Evolutionary conservation across 2,329 filamentous ascomycete genomes (phyloP).

Genomic region (Plectosphaerella sp.): DNA sequence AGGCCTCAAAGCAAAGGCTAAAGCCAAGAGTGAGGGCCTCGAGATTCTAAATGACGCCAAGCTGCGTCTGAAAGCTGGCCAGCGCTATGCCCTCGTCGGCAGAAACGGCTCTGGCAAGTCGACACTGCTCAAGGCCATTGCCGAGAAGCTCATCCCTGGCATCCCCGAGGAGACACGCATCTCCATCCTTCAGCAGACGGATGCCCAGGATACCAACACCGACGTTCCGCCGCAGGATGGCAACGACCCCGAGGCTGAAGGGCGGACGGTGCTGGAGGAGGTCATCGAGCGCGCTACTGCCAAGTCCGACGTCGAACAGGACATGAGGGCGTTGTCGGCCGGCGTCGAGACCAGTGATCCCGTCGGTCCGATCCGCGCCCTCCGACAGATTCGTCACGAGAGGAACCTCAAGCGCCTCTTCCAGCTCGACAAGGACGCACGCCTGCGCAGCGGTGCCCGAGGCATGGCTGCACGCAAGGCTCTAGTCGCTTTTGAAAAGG

Average conservation of each 20-base stretch:
- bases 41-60: slow-evolving; percentile 70
- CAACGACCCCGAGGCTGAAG: slow-evolving; percentile 2
- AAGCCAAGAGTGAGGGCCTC: slow-evolving; percentile 39
- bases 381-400: slow-evolving; percentile 59
- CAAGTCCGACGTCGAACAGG: slow-evolving; percentile 51
- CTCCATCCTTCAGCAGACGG: slow-evolving; percentile 66
- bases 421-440: slow-evolving; percentile 67
- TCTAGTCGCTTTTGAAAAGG: slow-evolving; percentile 64
- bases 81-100: slow-evolving; percentile 73
- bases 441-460: slow-evolving; percentile 68
- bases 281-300: slow-evolving; percentile 60
- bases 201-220: slow-evolving; percentile 26
- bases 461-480: slow-evolving; percentile 74
- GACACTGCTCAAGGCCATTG: slow-evolving; percentile 70
- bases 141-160: slow-evolving; percentile 73
- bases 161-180: slow-evolving; percentile 63
- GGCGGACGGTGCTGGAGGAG: slow-evolving; percentile 55
- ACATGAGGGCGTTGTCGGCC: slow-evolving; percentile 57
- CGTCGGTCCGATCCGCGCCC: slow-evolving; percentile 52
- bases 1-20: slow-evolving; percentile 43
- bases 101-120: slow-evolving; percentile 82
- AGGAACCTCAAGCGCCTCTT: slow-evolving; percentile 61
- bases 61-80: slow-evolving; percentile 66
- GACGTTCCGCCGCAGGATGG: slow-evolving; percentile 18
- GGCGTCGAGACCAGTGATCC: slow-evolving; percentile 55